phyloP scores from a whole-genome alignment of 2,329 filamentous ascomycete genomes.

The Scedosporium aurantiacum region DNA sequence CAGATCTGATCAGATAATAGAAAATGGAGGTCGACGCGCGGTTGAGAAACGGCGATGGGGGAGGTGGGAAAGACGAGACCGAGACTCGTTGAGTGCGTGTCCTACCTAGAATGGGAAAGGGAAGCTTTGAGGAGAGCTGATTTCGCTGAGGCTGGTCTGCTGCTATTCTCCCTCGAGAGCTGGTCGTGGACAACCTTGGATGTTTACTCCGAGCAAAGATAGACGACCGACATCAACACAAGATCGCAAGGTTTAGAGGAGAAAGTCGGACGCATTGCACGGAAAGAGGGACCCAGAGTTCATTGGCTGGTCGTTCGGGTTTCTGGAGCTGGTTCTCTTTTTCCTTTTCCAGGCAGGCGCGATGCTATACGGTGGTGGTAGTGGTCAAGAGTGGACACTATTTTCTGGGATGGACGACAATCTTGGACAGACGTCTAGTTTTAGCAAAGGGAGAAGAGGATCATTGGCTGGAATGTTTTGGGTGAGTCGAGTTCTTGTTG shows the following conservation, averaged over 20 bases:
- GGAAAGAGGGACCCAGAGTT: neutral
- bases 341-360: neutral
- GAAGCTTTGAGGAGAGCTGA: neutral
- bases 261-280: constrained; percentile 7
- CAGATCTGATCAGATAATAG: neutral
- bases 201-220: constrained; percentile 2
- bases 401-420: neutral
- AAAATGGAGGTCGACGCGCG: neutral
- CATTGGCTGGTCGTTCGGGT: neutral
- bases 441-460: neutral
- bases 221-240: constrained; percentile 4
- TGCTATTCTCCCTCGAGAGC: neutral
- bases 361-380: neutral
- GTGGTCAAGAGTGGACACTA: neutral
- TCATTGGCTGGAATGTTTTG: constrained; percentile 1
- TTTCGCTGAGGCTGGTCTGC: neutral
- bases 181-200: neutral
- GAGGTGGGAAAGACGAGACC: neutral
- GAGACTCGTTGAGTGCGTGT: neutral
- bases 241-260: neutral
- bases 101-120: neutral
- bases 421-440: neutral
- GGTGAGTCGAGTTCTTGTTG: neutral
- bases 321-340: neutral
- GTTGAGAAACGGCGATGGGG: neutral